These are phyloP conservation scores for Quercus mongolica DNA, from an alignment of 306 rosid genomes.

Conservation along the genomic window DNA sequence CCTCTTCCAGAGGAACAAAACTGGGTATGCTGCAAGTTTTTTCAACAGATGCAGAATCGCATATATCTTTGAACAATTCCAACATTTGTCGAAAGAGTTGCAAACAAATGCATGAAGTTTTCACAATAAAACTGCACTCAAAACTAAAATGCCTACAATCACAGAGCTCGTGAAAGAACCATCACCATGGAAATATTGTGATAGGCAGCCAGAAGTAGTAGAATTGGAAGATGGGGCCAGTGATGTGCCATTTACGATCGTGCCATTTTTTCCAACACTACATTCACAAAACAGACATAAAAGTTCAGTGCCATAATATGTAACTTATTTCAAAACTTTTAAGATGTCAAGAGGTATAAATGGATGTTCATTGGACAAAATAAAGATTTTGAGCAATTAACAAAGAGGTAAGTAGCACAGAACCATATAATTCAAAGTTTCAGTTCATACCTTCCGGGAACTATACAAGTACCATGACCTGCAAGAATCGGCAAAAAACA, in stretches of 20 bases:
- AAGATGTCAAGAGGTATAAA: background rate
- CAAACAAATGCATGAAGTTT: slow-evolving; percentile 18
- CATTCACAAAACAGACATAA: slow-evolving; percentile 16
- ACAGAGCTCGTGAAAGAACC: slow-evolving; percentile 46
- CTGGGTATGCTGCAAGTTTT: slow-evolving; percentile 47
- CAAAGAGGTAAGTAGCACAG: background rate
- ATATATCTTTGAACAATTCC: slow-evolving; percentile 26
- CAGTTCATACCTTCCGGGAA: slow-evolving; percentile 72
- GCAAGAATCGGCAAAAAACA: slow-evolving; percentile 23
- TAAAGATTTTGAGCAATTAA: background rate
- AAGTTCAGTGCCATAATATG: slow-evolving; percentile 11
- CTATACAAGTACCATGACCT: slow-evolving; percentile 77
- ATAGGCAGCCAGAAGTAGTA: slow-evolving; percentile 50
- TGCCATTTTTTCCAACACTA: slow-evolving; percentile 63
- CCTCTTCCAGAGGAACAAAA: slow-evolving; percentile 48
- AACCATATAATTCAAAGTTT: background rate
- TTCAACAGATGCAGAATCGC: slow-evolving; percentile 17
- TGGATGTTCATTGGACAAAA: background rate
- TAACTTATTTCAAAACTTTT: background rate
- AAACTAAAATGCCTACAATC: slow-evolving; percentile 36
- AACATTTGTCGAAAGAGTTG: background rate
- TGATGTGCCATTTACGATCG: slow-evolving; percentile 44
- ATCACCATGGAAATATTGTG: slow-evolving; percentile 37
- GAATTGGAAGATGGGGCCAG: slow-evolving; percentile 73
- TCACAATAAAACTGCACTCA: slow-evolving; percentile 50